phyloP scores from a whole-genome alignment of 371 early-diverging fungal genomes.

The Dinochytrium kinnereticum region DNA sequence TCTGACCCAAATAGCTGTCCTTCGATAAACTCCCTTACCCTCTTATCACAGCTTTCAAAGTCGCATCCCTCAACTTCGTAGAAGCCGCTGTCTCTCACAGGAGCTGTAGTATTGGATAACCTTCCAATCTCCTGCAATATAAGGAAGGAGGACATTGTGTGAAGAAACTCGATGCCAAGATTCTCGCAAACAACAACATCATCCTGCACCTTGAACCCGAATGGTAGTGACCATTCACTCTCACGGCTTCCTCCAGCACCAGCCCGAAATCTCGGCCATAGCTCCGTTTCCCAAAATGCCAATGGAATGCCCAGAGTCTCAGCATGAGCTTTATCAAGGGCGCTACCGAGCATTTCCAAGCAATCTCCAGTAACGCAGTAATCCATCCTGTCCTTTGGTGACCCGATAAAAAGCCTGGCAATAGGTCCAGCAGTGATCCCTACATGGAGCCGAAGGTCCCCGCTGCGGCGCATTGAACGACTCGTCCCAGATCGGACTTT shows the following conservation, averaged over 20 bases:
- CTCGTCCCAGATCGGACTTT: not conserved
- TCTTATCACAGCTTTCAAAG: not conserved
- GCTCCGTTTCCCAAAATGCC: not conserved
- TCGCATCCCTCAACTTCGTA: not conserved
- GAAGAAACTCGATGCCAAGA: not conserved
- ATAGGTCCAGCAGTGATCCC: conserved; percentile 8
- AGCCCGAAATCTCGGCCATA: not conserved
- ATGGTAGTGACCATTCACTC: not conserved
- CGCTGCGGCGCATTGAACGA: not conserved
- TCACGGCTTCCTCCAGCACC: not conserved
- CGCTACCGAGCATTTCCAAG: not conserved
- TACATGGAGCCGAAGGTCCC: conserved; percentile 5
- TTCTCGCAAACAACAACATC: not conserved
- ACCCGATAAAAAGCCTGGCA: not conserved
- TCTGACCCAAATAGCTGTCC: not conserved
- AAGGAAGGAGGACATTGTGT: not conserved
- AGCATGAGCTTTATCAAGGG: conserved; percentile 4
- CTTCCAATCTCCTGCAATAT: not conserved
- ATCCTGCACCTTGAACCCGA: not conserved
- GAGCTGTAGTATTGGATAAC: not conserved
- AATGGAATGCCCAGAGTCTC: conserved; percentile 1
- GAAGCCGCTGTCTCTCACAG: too few relatives aligned
- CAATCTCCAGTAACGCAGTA: conserved; percentile 10
- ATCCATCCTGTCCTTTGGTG: conserved; percentile 3
- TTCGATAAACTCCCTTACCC: not conserved